These are phyloP conservation scores for Nicotiana tomentosiformis DNA, from an alignment of 257 asterid species.

Conservation along the genomic window DNA sequence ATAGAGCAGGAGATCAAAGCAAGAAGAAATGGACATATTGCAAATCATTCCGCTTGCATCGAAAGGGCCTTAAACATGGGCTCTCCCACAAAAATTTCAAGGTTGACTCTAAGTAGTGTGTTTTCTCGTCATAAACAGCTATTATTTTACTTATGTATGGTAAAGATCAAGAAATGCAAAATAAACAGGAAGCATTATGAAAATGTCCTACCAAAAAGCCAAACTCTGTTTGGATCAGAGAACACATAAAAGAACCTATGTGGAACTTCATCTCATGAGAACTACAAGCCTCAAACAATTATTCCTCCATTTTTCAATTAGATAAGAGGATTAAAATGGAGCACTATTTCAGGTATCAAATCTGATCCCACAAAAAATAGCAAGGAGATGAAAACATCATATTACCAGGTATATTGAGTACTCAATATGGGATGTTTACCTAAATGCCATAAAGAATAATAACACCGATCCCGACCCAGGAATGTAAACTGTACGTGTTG, in stretches of 20 bases:
- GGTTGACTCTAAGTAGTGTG: background rate
- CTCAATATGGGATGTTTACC: conserved; percentile 30
- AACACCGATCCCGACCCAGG: conserved; percentile 89
- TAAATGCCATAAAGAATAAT: conserved; percentile 80
- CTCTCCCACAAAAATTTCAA: background rate
- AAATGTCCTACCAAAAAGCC: background rate
- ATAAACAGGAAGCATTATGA: background rate
- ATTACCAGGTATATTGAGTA: background rate
- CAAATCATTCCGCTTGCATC: background rate
- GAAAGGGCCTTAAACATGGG: background rate
- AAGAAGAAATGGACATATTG: background rate
- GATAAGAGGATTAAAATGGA: background rate
- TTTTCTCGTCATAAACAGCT: background rate
- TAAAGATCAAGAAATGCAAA: background rate
- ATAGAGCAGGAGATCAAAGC: background rate
- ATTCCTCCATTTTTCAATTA: background rate
- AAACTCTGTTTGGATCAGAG: background rate
- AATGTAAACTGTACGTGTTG: conserved; percentile 91
- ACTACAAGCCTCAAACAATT: background rate
- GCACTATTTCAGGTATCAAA: background rate
- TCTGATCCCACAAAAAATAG: background rate
- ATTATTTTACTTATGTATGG: background rate
- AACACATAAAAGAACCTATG: background rate
- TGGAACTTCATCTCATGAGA: background rate
- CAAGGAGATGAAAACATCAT: background rate